A percentile compares a stretch with the other conserved stretches of the same genome.
phyloP scores from a whole-genome alignment of 2,329 filamentous ascomycete genomes.

The Calonectria hongkongensis region DNA sequence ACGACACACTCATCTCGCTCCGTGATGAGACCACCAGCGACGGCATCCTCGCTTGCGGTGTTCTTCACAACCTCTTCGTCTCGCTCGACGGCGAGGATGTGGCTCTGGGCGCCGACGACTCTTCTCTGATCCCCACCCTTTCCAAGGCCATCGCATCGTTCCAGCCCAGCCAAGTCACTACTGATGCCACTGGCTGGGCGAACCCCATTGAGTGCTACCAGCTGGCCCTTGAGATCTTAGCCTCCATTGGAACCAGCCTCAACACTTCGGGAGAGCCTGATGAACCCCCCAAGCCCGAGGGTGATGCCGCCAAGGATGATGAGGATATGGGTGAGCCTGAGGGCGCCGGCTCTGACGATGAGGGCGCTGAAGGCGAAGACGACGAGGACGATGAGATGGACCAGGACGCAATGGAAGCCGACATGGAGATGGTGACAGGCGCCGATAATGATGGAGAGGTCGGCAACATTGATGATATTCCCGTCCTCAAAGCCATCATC shows the following conservation, averaged over 20 bases:
- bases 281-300: constrained; percentile 52
- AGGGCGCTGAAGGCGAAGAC: constrained; percentile 59
- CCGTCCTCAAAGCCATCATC: constrained; percentile 69
- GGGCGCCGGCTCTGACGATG: constrained; percentile 60
- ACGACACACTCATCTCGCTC: constrained; percentile 69
- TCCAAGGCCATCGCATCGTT: constrained; percentile 56
- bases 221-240: constrained; percentile 77
- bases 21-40: constrained; percentile 68
- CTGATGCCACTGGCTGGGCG: constrained; percentile 61
- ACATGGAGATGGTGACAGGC: constrained; percentile 79
- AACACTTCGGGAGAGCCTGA: constrained; percentile 68
- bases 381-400: constrained; percentile 74
- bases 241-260: constrained; percentile 77
- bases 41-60: constrained; percentile 74
- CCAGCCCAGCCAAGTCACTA: constrained; percentile 50
- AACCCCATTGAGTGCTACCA: constrained; percentile 68
- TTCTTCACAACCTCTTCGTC: constrained; percentile 78
- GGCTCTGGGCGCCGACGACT: constrained; percentile 57
- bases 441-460: constrained; percentile 64
- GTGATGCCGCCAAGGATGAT: constrained; percentile 62
- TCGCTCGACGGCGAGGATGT: constrained; percentile 58
- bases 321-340: constrained; percentile 63
- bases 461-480: constrained; percentile 68
- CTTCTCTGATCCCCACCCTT: constrained; percentile 61
- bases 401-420: constrained; percentile 75